Conservation (phyloP, 2,329 filamentous ascomycete species). For the Didymosphaeria variabile region DNA sequence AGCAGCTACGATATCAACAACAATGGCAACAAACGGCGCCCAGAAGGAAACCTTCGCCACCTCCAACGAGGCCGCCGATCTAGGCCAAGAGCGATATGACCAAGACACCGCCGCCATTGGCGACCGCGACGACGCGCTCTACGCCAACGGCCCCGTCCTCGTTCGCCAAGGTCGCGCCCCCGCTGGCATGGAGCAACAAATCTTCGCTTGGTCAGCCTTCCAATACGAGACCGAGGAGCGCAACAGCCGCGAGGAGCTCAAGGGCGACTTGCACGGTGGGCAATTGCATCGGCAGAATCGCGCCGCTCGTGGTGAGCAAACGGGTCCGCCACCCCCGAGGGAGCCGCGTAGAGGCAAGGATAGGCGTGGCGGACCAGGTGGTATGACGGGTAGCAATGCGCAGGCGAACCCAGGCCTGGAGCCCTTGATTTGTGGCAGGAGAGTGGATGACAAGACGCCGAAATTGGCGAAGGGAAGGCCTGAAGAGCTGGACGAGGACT, state of each 20-base stretch:
- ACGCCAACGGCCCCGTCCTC: conserved; percentile 21
- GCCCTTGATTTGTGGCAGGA: conserved; percentile 14
- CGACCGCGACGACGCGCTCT: conserved; percentile 39
- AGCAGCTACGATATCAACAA: neutral
- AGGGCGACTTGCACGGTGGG: conserved; percentile 47
- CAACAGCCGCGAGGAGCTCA: conserved; percentile 38
- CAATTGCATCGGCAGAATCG: conserved; percentile 45
- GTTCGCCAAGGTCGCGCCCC: conserved; percentile 35
- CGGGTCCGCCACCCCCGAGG: conserved; percentile 7
- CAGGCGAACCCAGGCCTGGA: neutral
- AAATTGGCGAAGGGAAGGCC: conserved; percentile 42
- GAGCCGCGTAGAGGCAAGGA: conserved; percentile 14
- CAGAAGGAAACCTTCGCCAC: neutral
- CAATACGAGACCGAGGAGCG: conserved; percentile 37
- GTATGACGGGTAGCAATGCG: conserved; percentile 2
- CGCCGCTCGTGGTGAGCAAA: conserved; percentile 26
- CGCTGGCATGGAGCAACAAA: conserved; percentile 35
- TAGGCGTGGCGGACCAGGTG: conserved; percentile 11
- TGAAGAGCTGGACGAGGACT: conserved; percentile 37
- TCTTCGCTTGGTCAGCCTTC: conserved; percentile 43
- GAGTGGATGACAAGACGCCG: conserved; percentile 24
- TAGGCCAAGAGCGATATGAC: conserved; percentile 41
- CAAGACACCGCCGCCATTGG: conserved; percentile 39
- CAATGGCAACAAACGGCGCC: neutral
- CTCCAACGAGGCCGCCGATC: conserved; percentile 36